Evolutionary conservation across 2,329 filamentous ascomycete species (phyloP), one percentile per base, ranked within the genome.

Genomic region (Xylaria polymorpha): DNA sequence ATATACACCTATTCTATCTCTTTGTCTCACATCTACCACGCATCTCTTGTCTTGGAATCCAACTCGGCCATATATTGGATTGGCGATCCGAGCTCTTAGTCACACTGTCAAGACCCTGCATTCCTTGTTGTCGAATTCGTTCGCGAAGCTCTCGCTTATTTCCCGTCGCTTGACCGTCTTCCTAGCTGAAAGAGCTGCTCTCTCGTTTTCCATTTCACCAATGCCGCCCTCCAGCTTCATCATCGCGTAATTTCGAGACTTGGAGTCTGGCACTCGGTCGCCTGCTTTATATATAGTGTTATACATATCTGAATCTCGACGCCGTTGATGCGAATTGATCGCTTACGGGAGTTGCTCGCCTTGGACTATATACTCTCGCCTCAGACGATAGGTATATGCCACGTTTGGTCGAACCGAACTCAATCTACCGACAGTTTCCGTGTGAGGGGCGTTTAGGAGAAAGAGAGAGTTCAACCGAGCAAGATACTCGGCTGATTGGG

Each of bases 1-100:
- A 41, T 48, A 39, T 62, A 67, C 57, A 43, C 37, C 35, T 35
- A 46, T 74, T 74, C 69, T 72, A 66, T 69, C 62, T 73, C 71
- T 72, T 71, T 75, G 72, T 77, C 74, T 77, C 71, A 73, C 71
- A 37, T 56, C 29, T 15, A 37, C 53, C 53, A 74, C 61, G 66
- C 70, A 73, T 70, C 70, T 70, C 67, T 71, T 77, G 75, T 76
- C 74, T 78, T 76, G 75, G 73, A 78, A 74, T 75, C 66, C 69
- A 70, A 70, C 64, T 71, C 39, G 74, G 64, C 71, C 64, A 71
- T 75, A 75, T 75, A 75, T 77, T 75, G 73, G 68, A 71, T 46
- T 71, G 72, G 68, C 58, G 59, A 65, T 68, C 44, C 72, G 68
- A 64, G 37, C 48, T 50, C 14, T 37, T 41, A 50, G 56, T 57